phyloP scores from a whole-genome alignment of 441 rosid species.

The Populus hybrid region DNA sequence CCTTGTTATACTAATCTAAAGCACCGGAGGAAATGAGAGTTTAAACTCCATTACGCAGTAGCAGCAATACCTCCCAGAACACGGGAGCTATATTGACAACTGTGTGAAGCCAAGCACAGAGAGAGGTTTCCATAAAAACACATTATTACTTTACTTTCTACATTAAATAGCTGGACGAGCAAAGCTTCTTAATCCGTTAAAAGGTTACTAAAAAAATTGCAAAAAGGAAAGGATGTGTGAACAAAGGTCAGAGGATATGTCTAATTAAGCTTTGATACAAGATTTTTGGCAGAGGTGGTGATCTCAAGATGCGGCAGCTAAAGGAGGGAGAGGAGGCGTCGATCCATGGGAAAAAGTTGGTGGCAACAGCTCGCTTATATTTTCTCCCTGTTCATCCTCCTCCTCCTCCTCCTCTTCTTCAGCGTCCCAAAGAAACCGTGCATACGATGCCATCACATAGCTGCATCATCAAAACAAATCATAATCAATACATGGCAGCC shows the following conservation, averaged over 20 bases:
- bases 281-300: not conserved
- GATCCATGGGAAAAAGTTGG: conserved; percentile 33
- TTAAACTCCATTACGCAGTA: not conserved
- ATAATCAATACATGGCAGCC: not conserved
- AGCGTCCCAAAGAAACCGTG: conserved; percentile 83
- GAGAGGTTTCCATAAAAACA: not conserved
- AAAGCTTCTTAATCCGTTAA: conserved; percentile 6
- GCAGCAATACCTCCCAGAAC: not conserved
- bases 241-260: conserved; percentile 28
- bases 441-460: conserved; percentile 78
- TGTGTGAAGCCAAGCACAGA: not conserved
- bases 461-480: conserved; percentile 40
- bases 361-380: conserved; percentile 24
- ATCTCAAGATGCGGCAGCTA: conserved; percentile 45
- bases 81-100: not conserved
- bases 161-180: conserved; percentile 22
- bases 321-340: conserved; percentile 24
- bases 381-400: conserved; percentile 36
- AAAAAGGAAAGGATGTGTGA: conserved; percentile 3
- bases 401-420: conserved; percentile 36
- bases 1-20: not conserved
- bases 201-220: not conserved
- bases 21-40: not conserved
- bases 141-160: conserved; percentile 26
- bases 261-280: conserved; percentile 27